These are phyloP conservation scores for Conticribra guillardii DNA, from an alignment of 108 stramenopile genomes.

Conservation along the genomic window DNA sequence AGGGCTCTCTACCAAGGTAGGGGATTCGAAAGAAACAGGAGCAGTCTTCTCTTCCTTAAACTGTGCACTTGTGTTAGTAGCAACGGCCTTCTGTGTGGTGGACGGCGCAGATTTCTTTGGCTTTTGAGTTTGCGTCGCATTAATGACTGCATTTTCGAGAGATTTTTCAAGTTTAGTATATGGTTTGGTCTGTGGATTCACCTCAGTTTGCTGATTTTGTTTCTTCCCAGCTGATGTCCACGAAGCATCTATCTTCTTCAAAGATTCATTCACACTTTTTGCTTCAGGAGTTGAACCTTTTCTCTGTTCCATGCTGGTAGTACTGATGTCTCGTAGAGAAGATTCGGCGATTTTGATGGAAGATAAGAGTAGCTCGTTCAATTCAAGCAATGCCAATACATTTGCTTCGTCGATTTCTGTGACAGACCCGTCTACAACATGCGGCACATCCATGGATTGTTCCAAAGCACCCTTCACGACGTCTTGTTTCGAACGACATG, in stretches of 20 bases:
- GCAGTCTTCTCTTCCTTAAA: too few species aligned
- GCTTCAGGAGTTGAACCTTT: conserved; percentile 2
- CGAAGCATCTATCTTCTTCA: not conserved
- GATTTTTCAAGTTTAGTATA: too few species aligned
- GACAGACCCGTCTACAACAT: not conserved
- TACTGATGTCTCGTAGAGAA: conserved; percentile 1
- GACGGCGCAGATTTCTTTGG: too few species aligned
- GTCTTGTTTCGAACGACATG: conserved; percentile 13
- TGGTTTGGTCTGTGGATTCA: too few species aligned
- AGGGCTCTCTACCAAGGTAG: too few species aligned
- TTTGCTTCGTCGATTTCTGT: conserved; percentile 10
- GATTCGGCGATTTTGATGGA: conserved; percentile 14
- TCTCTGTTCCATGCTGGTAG: not conserved
- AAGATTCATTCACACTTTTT: not conserved
- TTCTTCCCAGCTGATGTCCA: conserved; percentile 3
- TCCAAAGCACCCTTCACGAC: conserved; percentile 14
- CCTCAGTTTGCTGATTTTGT: not conserved
- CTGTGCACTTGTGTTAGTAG: too few species aligned
- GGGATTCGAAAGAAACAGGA: too few species aligned
- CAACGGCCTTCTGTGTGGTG: too few species aligned
- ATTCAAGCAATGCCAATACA: conserved; percentile 17
- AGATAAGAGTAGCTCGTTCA: conserved; percentile 9
- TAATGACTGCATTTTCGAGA: too few species aligned
- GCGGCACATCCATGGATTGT: conserved; percentile 7
- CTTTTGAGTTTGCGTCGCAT: too few species aligned